phyloP scores from a whole-genome alignment of 1,284 basidiomycete genomes.

The Gomphus bonarii region DNA sequence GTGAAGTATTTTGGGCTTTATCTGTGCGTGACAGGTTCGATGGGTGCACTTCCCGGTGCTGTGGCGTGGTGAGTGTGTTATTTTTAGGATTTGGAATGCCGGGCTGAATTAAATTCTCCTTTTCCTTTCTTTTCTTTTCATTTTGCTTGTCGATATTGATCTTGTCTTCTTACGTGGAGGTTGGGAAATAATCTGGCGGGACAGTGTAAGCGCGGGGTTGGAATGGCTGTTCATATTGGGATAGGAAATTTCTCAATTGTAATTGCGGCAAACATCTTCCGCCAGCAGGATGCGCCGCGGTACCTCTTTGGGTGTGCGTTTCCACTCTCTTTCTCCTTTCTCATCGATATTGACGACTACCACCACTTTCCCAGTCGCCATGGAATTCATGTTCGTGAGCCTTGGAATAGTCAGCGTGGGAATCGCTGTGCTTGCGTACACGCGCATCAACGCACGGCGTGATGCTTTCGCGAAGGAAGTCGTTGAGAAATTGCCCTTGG shows the following conservation, averaged over 20 bases:
- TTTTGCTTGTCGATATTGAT: constrained; percentile 20
- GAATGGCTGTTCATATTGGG: constrained; percentile 54
- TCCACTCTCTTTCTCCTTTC: not conserved
- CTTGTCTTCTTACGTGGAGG: constrained; percentile 24
- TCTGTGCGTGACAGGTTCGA: not conserved
- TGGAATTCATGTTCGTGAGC: not conserved
- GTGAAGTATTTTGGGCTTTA: not conserved
- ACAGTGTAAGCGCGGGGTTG: constrained; percentile 56
- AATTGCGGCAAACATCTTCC: constrained; percentile 51
- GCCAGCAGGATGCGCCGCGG: constrained; percentile 44
- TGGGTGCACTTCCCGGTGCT: not conserved
- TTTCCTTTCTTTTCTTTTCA: too few species aligned
- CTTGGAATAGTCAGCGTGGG: not conserved
- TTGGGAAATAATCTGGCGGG: constrained; percentile 50
- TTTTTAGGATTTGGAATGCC: too few species aligned
- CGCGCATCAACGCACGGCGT: not conserved
- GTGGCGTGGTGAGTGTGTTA: not conserved
- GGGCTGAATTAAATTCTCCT: too few species aligned
- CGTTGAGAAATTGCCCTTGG: too few species aligned
- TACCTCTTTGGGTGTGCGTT: constrained; percentile 52
- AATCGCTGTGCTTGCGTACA: not conserved
- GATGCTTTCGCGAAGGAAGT: too few species aligned
- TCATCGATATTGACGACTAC: too few species aligned
- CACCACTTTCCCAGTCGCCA: not conserved
- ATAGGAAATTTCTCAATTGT: constrained; percentile 46